phyloP scores from a whole-genome alignment of 805 yeast species.

The Metschnikowia proteae region DNA sequence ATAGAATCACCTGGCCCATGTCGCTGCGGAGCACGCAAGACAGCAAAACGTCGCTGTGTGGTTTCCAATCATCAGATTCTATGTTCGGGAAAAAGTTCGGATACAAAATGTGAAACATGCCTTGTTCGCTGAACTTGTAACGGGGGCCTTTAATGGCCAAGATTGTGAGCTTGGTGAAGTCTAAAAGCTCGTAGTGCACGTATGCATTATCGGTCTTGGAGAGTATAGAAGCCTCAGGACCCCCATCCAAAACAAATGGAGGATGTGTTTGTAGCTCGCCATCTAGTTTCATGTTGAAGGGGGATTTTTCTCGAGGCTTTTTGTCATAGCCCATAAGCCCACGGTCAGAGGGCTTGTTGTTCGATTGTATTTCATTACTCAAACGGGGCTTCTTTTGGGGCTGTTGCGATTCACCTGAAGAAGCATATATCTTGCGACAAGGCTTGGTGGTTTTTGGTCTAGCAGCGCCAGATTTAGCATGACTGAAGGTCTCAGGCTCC shows the following conservation, averaged over 20 bases:
- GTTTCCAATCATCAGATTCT: constrained; percentile 40
- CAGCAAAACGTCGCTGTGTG: constrained; percentile 14
- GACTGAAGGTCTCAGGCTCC: neutral
- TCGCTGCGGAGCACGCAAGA: constrained; percentile 3
- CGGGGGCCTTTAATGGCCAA: constrained; percentile 40
- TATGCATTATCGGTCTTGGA: constrained; percentile 28
- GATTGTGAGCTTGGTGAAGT: constrained; percentile 37
- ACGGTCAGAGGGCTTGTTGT: neutral
- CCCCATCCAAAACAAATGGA: constrained; percentile 17
- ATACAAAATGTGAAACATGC: constrained; percentile 41
- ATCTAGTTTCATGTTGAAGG: neutral
- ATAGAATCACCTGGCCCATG: constrained; percentile 12
- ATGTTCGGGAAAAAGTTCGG: constrained; percentile 43
- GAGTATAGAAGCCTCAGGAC: constrained; percentile 20
- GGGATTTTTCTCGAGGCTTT: neutral
- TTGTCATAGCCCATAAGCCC: neutral
- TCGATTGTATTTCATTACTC: too few relatives aligned
- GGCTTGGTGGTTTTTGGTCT: neutral
- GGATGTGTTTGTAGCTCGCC: neutral
- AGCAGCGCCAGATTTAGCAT: neutral
- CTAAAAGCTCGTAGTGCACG: constrained; percentile 34
- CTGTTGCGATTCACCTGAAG: neutral
- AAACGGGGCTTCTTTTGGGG: neutral
- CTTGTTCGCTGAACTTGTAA: constrained; percentile 38
- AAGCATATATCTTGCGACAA: neutral